Conservation (phyloP, 768 basidiomycete species). For the Lentinula boryana region DNA sequence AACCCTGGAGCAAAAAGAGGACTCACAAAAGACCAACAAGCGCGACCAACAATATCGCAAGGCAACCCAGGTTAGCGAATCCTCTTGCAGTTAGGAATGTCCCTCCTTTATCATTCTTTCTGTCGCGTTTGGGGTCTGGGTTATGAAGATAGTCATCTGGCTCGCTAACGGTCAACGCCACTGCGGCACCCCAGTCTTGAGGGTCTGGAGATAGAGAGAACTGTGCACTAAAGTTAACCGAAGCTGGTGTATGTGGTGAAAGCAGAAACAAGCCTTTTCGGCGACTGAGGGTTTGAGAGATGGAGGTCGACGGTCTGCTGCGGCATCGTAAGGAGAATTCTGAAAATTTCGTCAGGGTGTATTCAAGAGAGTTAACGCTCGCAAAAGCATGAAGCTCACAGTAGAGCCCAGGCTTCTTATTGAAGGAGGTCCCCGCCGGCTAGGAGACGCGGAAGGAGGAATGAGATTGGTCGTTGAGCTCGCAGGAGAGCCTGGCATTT, state of each 20-base stretch:
- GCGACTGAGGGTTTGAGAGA: conserved; percentile 3
- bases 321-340: background rate
- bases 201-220: conserved; percentile 9
- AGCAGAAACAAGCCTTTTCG: conserved; percentile 3
- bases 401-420: background rate
- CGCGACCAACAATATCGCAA: conserved; percentile 46
- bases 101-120: conserved; percentile 49
- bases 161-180: conserved; percentile 22
- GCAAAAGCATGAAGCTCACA: background rate
- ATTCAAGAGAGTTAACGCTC: too few species aligned
- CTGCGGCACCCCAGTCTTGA: conserved; percentile 4
- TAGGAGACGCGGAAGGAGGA: background rate
- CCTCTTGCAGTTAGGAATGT: conserved; percentile 58
- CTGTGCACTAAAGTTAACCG: background rate
- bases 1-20: background rate
- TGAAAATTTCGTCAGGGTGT: background rate
- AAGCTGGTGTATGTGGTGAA: background rate
- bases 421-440: background rate
- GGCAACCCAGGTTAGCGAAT: conserved; percentile 60
- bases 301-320: background rate
- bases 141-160: conserved; percentile 62
- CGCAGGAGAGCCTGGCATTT: background rate
- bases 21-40: conserved; percentile 55
- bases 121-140: conserved; percentile 51
- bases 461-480: conserved; percentile 1